These are phyloP conservation scores for Xylariomycetidae sp. DNA, from an alignment of 2,329 filamentous ascomycete species.

Conservation along the genomic window DNA sequence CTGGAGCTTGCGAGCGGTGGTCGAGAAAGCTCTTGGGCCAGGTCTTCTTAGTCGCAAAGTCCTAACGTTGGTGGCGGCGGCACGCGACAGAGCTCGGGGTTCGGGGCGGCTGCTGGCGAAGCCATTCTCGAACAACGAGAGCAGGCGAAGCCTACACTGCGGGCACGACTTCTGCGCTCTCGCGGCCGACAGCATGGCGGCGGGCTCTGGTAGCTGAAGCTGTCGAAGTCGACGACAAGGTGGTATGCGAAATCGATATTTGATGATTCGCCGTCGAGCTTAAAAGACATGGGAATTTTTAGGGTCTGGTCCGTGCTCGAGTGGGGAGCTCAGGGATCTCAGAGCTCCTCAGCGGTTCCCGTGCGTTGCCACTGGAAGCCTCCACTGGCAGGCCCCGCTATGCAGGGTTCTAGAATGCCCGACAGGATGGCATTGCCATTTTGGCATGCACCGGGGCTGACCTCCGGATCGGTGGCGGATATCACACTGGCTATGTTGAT, in stretches of 20 bases:
- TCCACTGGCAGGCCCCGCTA: too few species aligned
- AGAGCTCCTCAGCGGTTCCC: too few species aligned
- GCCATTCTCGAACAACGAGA: constrained; percentile 31
- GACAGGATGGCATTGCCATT: too few species aligned
- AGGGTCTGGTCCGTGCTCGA: constrained; percentile 2
- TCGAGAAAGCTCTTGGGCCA: constrained; percentile 18
- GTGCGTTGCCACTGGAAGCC: too few species aligned
- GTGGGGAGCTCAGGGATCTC: not conserved
- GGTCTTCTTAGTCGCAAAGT: constrained; percentile 5
- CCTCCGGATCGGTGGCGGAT: too few species aligned
- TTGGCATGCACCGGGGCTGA: too few species aligned
- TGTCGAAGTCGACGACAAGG: not conserved
- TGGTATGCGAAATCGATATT: constrained; percentile 4
- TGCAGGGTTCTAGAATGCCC: too few species aligned
- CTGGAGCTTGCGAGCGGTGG: constrained; percentile 14
- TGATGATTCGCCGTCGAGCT: constrained; percentile 3
- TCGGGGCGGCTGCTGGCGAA: constrained; percentile 20
- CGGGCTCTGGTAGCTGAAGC: not conserved
- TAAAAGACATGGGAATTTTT: constrained; percentile 3
- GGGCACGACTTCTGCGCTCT: constrained; percentile 32
- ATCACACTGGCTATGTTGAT: too few species aligned
- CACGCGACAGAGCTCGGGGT: constrained; percentile 8
- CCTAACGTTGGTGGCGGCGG: constrained; percentile 8
- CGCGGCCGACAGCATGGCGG: constrained; percentile 32
- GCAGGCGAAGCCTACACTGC: constrained; percentile 30